These are phyloP conservation scores for Lactifluus pinguis DNA, from an alignment of 768 basidiomycete genomes.

Conservation along the genomic window DNA sequence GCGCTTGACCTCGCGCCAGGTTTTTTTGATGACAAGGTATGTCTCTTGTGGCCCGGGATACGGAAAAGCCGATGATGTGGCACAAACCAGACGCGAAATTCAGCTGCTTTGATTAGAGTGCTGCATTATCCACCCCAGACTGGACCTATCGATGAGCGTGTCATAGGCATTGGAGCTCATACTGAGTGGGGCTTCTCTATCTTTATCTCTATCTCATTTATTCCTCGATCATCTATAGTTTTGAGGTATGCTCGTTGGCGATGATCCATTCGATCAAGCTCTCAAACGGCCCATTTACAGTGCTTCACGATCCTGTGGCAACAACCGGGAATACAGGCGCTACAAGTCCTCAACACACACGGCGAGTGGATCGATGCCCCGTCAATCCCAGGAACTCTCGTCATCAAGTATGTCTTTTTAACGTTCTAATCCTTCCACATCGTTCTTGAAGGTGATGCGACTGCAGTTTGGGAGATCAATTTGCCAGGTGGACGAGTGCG, in stretches of 20 bases:
- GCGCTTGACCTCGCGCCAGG: constrained; percentile 50
- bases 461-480: constrained; percentile 73
- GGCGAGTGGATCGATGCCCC: constrained; percentile 78
- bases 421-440: not conserved
- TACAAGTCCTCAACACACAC: constrained; percentile 74
- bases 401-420: constrained; percentile 58
- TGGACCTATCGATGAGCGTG: constrained; percentile 48
- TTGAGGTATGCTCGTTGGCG: constrained; percentile 28
- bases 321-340: constrained; percentile 58
- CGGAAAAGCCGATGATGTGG: not conserved
- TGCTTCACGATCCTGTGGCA: constrained; percentile 87
- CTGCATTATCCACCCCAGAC: constrained; percentile 73
- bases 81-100: constrained; percentile 40
- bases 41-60: not conserved
- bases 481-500: constrained; percentile 84
- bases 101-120: constrained; percentile 56
- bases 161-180: constrained; percentile 80
- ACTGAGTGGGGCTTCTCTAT: constrained; percentile 45
- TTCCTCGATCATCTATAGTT: constrained; percentile 24
- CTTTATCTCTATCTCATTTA: constrained; percentile 14
- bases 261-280: not conserved
- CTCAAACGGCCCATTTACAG: constrained; percentile 27
- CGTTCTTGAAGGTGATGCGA: constrained; percentile 18
- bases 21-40: constrained; percentile 64
- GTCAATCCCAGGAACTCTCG: constrained; percentile 68